These are phyloP conservation scores for Begonia masoniana DNA, from an alignment of 306 rosid genomes.

Conservation along the genomic window DNA sequence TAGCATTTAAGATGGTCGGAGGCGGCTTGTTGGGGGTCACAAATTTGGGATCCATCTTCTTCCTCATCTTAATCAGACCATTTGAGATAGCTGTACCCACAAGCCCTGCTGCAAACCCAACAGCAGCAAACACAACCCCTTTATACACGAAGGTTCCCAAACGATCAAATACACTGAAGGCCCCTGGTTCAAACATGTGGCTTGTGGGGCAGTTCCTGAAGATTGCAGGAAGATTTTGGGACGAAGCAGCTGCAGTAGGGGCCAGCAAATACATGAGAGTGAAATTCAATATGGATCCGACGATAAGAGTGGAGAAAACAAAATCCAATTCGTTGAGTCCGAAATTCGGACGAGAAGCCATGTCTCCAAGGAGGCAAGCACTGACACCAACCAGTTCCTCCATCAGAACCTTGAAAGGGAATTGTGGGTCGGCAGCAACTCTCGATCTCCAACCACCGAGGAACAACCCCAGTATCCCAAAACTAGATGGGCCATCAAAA, in stretches of 20 bases:
- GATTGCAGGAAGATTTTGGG: constrained; percentile 29
- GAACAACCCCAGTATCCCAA: constrained; percentile 53
- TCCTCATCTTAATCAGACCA: constrained; percentile 60
- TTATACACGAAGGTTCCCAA: constrained; percentile 70
- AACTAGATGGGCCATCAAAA: constrained; percentile 2
- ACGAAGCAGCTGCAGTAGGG: constrained; percentile 43
- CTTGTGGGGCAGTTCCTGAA: constrained; percentile 71
- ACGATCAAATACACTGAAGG: constrained; percentile 32
- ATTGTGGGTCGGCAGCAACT: constrained; percentile 96
- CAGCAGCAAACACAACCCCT: constrained; percentile 59
- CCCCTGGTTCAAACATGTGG: constrained; percentile 92
- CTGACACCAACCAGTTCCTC: constrained; percentile 86
- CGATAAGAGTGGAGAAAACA: constrained; percentile 91
- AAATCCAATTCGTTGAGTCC: constrained; percentile 95
- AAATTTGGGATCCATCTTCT: constrained; percentile 75
- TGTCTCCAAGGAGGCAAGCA: constrained; percentile 83
- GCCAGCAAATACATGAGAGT: constrained; percentile 87
- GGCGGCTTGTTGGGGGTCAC: constrained; percentile 86
- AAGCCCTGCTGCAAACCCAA: constrained; percentile 75
- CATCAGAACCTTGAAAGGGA: constrained; percentile 95
- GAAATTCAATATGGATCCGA: constrained; percentile 83
- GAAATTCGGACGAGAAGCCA: constrained; percentile 93
- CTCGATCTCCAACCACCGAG: constrained; percentile 87
- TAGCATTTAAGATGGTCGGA: constrained; percentile 60
- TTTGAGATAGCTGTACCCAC: constrained; percentile 70